Evolutionary conservation across 2,329 filamentous ascomycete species (phyloP), one percentile per base, ranked within the genome.

Genomic region (Xylaria sp.): DNA sequence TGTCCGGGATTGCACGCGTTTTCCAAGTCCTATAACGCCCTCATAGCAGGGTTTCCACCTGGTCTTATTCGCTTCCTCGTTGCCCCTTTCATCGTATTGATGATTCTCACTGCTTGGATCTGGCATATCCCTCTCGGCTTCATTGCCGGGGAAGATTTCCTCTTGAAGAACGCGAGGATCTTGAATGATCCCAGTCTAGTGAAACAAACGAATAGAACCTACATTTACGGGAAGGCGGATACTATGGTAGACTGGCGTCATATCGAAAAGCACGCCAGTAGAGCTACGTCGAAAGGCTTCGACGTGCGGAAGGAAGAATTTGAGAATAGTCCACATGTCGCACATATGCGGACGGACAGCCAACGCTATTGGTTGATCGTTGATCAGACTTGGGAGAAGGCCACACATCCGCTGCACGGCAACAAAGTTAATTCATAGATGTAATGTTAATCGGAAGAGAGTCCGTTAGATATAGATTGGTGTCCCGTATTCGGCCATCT

Each of bases 201-300:
- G 12, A 74, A 73, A 39, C 85, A 87, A 76, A 79, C 79, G 3
- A 78, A 82, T 23, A 80, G 87, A 44, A 78, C 82, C n/a, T 89
- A 89, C 70, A 70, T 89, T 20, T 89, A 88, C 68, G 83, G 84
- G 12, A 79, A 81, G 44, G 81, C 76, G 1, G 87, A 89, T 73
- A 68, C 73, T 44, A 79, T 88, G 70, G 83, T 89, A 5, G 76
- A 80, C 2, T 84, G 79, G 76, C 72, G 69, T 8, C 82, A 87
- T 67, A 80, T 89, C 4, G 84, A 88, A 75, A 73, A 72, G 51
- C 85, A 89, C 71, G 85, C 84, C 0, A 74, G 69, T 2, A 78
- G 82, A 52, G 85, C 86, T 0, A 73, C 62, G 37, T 68, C 72
- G 7, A 78, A 73, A 9, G 85, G 84, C 1, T 83, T 84, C 48